phyloP scores from a whole-genome alignment of 1,284 basidiomycete genomes.

The Apiotrichum brassicae region DNA sequence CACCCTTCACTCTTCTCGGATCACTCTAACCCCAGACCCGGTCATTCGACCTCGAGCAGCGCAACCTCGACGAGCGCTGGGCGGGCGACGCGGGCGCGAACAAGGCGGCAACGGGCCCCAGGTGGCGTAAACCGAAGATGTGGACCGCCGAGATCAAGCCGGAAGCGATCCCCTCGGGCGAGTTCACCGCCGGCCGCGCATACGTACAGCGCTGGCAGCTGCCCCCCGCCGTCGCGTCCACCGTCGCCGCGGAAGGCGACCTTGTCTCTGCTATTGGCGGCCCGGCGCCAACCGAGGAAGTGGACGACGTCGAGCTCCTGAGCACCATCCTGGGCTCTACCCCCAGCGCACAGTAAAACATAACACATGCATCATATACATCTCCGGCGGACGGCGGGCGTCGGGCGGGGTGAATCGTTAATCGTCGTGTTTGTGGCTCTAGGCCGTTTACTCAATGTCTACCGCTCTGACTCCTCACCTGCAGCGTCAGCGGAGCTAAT shows the following conservation, averaged over 20 bases:
- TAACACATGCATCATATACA: slow-evolving; percentile 6
- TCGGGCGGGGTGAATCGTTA: background rate
- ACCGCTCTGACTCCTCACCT: background rate
- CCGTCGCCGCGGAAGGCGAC: slow-evolving; percentile 9
- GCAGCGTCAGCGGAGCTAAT: too few relatives aligned
- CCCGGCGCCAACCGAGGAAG: slow-evolving; percentile 6
- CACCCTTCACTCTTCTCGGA: slow-evolving; percentile 6
- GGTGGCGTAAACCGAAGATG: slow-evolving; percentile 21
- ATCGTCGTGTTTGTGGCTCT: too few relatives aligned
- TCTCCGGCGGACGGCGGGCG: background rate
- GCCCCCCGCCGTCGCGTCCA: slow-evolving; percentile 17
- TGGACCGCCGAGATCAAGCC: slow-evolving; percentile 29
- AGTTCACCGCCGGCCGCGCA: slow-evolving; percentile 31
- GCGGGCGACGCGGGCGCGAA: background rate
- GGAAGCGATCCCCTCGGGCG: slow-evolving; percentile 11
- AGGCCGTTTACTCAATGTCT: background rate
- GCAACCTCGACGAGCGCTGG: slow-evolving; percentile 16
- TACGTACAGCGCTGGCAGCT: slow-evolving; percentile 39
- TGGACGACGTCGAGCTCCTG: slow-evolving; percentile 30
- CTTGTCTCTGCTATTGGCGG: slow-evolving; percentile 15
- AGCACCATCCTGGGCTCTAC: slow-evolving; percentile 9
- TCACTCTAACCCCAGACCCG: slow-evolving; percentile 23
- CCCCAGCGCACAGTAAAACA: slow-evolving; percentile 2
- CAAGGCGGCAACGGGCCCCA: background rate
- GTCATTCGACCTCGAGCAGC: slow-evolving; percentile 26